phyloP scores from a whole-genome alignment of 805 yeast genomes.

The Nakazawaea pomicola region DNA sequence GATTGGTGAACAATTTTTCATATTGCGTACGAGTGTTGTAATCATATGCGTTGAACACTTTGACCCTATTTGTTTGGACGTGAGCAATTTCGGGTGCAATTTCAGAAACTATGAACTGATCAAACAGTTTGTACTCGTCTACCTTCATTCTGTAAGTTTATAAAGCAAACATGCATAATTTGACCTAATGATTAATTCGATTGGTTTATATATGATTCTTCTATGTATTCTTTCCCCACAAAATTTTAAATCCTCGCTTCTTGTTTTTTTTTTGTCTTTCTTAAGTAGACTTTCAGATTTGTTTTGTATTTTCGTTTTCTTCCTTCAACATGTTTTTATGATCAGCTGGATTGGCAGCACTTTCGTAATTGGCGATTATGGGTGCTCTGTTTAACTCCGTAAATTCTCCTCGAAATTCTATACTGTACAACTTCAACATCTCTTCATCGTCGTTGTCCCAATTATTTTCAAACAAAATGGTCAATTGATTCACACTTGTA shows the following conservation, averaged over 20 bases:
- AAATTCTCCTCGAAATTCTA: constrained; percentile 77
- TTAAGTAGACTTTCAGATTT: not conserved
- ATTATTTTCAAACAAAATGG: constrained; percentile 64
- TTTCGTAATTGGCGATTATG: constrained; percentile 73
- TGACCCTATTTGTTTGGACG: constrained; percentile 59
- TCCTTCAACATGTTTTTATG: constrained; percentile 43
- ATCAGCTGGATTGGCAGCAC: constrained; percentile 90
- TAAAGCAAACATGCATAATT: not conserved
- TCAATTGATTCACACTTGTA: constrained; percentile 61
- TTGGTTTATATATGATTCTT: not conserved
- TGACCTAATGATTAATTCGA: too few species aligned
- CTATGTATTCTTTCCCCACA: too few species aligned
- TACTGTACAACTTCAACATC: constrained; percentile 51
- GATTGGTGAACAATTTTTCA: constrained; percentile 36
- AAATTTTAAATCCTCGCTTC: not conserved
- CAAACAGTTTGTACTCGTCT: constrained; percentile 16
- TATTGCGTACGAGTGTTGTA: constrained; percentile 53
- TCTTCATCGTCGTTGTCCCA: constrained; percentile 61
- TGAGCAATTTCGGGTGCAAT: constrained; percentile 46
- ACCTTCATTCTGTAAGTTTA: not conserved
- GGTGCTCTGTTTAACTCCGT: constrained; percentile 60
- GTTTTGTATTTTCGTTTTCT: constrained; percentile 16
- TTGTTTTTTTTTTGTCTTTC: not conserved
- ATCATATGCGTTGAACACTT: constrained; percentile 52
- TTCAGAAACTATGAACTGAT: constrained; percentile 33